These are phyloP conservation scores for Cercis canadensis DNA, from an alignment of 306 rosid genomes.

Conservation along the genomic window DNA sequence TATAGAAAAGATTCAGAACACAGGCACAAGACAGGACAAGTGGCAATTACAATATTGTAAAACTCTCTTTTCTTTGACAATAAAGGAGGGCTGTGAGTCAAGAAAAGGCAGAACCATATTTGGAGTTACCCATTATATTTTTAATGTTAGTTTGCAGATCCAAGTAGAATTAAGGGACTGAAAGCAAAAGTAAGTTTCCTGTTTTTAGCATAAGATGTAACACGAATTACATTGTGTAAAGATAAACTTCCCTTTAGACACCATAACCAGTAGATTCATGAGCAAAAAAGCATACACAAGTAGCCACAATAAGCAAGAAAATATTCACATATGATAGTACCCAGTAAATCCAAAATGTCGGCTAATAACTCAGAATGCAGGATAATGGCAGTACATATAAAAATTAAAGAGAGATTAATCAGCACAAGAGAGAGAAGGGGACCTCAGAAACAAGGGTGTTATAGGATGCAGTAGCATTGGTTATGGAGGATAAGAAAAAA, in stretches of 20 bases:
- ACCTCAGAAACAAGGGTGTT: conserved; percentile 87
- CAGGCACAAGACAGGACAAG: neutral
- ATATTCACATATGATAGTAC: conserved; percentile 1
- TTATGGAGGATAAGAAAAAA: conserved; percentile 53
- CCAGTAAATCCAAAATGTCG: conserved; percentile 24
- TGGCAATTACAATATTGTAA: too few relatives aligned
- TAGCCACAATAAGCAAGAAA: conserved; percentile 12
- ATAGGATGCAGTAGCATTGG: conserved; percentile 59
- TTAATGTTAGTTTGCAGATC: too few relatives aligned
- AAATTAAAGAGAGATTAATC: neutral
- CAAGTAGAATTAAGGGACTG: too few relatives aligned
- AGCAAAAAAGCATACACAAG: conserved; percentile 3
- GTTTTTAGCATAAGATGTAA: conserved; percentile 6
- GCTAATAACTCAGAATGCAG: conserved; percentile 6
- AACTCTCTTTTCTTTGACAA: neutral
- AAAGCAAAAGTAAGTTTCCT: too few relatives aligned
- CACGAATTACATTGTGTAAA: neutral
- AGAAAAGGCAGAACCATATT: conserved; percentile 18
- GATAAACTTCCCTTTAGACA: neutral
- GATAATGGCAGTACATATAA: conserved; percentile 3
- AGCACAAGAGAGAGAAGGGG: neutral
- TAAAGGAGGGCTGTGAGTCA: neutral
- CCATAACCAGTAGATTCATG: conserved; percentile 16
- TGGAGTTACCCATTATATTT: too few relatives aligned
- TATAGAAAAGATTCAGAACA: neutral